These are phyloP conservation scores for Citrus hindsii DNA, from an alignment of 345 rosid genomes.

Conservation along the genomic window DNA sequence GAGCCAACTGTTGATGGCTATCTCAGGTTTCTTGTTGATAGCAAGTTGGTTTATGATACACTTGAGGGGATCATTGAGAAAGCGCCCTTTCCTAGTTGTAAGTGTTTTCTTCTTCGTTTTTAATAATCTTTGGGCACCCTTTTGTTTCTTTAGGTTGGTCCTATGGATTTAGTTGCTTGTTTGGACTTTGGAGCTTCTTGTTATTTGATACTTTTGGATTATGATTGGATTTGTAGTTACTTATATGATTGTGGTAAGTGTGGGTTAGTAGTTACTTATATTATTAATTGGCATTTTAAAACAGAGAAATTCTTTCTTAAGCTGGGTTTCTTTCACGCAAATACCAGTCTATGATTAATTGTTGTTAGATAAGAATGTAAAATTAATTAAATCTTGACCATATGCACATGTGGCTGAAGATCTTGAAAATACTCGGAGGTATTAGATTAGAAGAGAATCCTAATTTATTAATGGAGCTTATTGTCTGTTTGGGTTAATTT, in stretches of 20 bases:
- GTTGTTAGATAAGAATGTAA: not conserved
- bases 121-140: not conserved
- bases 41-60: conserved; percentile 86
- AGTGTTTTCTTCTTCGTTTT: conserved; percentile 24
- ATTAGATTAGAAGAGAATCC: not conserved
- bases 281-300: not conserved
- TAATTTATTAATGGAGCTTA: not conserved
- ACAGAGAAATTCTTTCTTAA: not conserved
- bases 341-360: not conserved
- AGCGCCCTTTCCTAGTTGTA: conserved; percentile 69
- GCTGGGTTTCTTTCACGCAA: not conserved
- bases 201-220: not conserved
- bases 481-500: not conserved
- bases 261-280: not conserved
- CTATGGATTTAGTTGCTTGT: not conserved
- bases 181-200: not conserved
- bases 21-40: conserved; percentile 83
- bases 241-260: not conserved
- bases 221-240: not conserved
- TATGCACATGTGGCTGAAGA: not conserved
- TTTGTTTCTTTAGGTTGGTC: not conserved
- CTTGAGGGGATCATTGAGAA: conserved; percentile 69
- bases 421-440: not conserved
- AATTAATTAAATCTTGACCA: not conserved
- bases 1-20: conserved; percentile 81